These are phyloP conservation scores for Lactarius hatsudake DNA, from an alignment of 768 basidiomycete genomes.

Conservation along the genomic window DNA sequence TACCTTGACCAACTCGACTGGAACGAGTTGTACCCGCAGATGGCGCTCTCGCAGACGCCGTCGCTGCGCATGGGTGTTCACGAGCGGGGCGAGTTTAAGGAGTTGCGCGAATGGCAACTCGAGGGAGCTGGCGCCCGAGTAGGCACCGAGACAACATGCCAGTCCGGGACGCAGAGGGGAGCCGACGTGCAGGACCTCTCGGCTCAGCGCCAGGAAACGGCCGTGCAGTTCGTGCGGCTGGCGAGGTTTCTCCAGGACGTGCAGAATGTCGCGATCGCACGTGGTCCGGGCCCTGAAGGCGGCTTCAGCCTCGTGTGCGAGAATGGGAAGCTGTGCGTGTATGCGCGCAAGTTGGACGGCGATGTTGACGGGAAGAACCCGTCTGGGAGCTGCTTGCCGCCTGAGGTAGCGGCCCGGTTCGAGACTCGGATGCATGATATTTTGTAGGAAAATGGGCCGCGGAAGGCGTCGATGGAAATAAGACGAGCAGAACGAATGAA, in stretches of 20 bases:
- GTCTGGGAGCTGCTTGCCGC: slow-evolving; percentile 8
- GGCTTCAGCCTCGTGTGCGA: slow-evolving; percentile 18
- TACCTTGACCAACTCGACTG: slow-evolving; percentile 44
- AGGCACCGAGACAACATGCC: slow-evolving; percentile 1
- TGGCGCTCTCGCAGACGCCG: slow-evolving; percentile 66
- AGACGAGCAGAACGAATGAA: too few species aligned
- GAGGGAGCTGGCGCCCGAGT: slow-evolving; percentile 14
- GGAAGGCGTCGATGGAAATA: too few species aligned
- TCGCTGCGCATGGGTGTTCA: slow-evolving; percentile 61
- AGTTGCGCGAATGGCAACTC: slow-evolving; percentile 45
- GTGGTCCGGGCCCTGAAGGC: slow-evolving; percentile 11
- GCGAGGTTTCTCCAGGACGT: slow-evolving; percentile 15
- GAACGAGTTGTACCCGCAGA: slow-evolving; percentile 60
- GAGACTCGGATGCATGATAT: not conserved
- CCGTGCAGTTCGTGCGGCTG: slow-evolving; percentile 11
- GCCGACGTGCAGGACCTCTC: not conserved
- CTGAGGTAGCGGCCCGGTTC: slow-evolving; percentile 13
- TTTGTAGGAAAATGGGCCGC: too few species aligned
- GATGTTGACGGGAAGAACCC: not conserved
- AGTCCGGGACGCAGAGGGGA: not conserved
- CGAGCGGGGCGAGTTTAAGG: slow-evolving; percentile 49
- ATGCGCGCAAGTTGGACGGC: not conserved
- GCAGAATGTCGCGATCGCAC: slow-evolving; percentile 16
- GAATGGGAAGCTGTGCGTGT: slow-evolving; percentile 1
- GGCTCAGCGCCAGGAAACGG: slow-evolving; percentile 1